Evolutionary conservation across 2,329 filamentous ascomycete species (phyloP).

Genomic region (Colletotrichum sp.): DNA sequence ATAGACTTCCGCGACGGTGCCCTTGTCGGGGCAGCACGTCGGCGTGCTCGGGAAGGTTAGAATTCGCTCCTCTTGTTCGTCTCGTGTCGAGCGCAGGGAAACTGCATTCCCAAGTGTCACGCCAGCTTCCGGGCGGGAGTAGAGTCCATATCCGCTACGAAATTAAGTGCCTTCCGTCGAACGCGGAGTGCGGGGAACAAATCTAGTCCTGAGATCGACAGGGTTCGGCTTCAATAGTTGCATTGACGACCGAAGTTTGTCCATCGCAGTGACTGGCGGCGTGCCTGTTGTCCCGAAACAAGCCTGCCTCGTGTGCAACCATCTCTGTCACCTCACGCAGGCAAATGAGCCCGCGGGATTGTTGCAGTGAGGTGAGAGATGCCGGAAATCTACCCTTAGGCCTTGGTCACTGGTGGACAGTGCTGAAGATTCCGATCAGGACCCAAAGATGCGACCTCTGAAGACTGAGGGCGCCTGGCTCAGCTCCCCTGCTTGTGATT

Average conservation of each 20-base stretch:
- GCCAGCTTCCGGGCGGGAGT: background rate
- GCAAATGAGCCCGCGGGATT: background rate
- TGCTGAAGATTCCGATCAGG: background rate
- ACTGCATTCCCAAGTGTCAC: background rate
- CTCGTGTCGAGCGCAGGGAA: background rate
- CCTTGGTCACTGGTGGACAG: background rate
- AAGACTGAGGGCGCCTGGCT: background rate
- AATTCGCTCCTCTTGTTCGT: background rate
- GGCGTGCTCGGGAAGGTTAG: background rate
- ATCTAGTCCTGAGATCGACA: constrained; percentile 9
- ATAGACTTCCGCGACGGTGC: background rate
- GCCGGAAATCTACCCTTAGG: background rate
- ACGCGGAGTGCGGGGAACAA: background rate
- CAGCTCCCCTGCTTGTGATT: background rate
- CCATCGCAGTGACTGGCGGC: background rate
- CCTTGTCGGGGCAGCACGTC: background rate
- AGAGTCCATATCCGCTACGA: background rate
- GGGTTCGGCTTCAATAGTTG: constrained; percentile 4
- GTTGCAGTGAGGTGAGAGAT: background rate
- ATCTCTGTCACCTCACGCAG: background rate
- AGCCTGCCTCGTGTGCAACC: background rate
- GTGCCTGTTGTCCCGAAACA: background rate
- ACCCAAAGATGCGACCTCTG: background rate
- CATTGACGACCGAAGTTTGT: constrained; percentile 6
- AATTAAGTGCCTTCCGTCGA: background rate